Evolutionary conservation across 164 flowering plant genomes (phyloP).

Genomic region (Protea cynaroides): DNA sequence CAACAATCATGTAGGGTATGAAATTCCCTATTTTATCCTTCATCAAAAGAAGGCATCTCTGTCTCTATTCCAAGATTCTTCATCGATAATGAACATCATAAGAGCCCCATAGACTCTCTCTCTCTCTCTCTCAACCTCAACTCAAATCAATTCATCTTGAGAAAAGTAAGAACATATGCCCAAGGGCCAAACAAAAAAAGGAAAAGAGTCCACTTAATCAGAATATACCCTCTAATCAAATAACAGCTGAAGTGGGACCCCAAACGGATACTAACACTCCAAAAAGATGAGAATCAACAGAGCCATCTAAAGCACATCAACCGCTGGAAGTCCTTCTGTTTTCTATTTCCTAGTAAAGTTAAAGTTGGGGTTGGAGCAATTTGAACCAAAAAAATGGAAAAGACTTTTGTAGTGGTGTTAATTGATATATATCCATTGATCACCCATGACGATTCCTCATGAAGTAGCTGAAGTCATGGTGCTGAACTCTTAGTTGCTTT

Average conservation of each 20-base stretch:
- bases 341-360: background rate
- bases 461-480: slow-evolving; percentile 91
- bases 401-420: background rate
- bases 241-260: background rate
- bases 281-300: background rate
- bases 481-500: slow-evolving; percentile 86
- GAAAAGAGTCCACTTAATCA: background rate
- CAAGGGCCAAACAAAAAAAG: background rate
- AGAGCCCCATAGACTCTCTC: background rate
- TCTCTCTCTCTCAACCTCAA: background rate
- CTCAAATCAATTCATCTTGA: background rate
- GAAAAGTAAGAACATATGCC: background rate
- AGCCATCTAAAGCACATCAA: background rate
- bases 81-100: no score
- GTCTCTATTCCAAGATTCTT: no score
- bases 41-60: no score
- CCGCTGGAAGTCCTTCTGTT: background rate
- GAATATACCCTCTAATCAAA: background rate
- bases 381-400: background rate
- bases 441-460: slow-evolving; percentile 53
- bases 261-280: background rate
- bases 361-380: background rate
- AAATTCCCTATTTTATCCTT: no score
- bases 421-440: no score
- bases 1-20: no score